These are phyloP conservation scores for Letharia columbiana DNA, from an alignment of 495 filamentous ascomycete species.

Conservation along the genomic window DNA sequence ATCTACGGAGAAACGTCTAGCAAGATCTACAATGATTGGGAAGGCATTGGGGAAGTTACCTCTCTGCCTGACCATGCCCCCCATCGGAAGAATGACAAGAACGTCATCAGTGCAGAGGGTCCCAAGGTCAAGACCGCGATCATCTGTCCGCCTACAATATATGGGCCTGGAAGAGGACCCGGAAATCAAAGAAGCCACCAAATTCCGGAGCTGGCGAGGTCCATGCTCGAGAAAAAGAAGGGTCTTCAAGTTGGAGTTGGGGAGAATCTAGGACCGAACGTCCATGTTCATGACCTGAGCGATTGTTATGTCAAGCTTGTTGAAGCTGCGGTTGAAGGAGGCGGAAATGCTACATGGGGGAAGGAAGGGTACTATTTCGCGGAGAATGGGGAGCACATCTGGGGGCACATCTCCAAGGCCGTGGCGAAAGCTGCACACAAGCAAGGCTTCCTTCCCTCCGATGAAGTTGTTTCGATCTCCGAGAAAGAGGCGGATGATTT, in stretches of 20 bases:
- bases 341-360: slow-evolving; percentile 61
- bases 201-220: slow-evolving; percentile 47
- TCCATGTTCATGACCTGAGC: slow-evolving; percentile 66
- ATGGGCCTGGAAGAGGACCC: slow-evolving; percentile 64
- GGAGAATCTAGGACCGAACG: slow-evolving; percentile 61
- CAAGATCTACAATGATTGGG: slow-evolving; percentile 55
- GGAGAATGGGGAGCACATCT: slow-evolving; percentile 61
- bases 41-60: slow-evolving; percentile 46
- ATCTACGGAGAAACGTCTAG: slow-evolving; percentile 45
- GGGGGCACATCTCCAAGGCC: slow-evolving; percentile 55
- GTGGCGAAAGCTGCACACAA: slow-evolving; percentile 54
- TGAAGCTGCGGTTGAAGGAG: slow-evolving; percentile 53
- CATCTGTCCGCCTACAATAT: slow-evolving; percentile 71
- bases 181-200: slow-evolving; percentile 61
- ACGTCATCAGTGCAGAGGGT: slow-evolving; percentile 44
- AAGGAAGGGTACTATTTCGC: slow-evolving; percentile 66
- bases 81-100: slow-evolving; percentile 55
- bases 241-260: slow-evolving; percentile 57
- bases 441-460: slow-evolving; percentile 53
- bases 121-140: slow-evolving; percentile 57
- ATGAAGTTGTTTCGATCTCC: slow-evolving; percentile 39
- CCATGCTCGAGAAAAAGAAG: slow-evolving; percentile 51
- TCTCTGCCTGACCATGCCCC: slow-evolving; percentile 46
- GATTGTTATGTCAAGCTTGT: slow-evolving; percentile 56
- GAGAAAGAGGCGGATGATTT: slow-evolving; percentile 31